Base-by-base conservation (phyloP, 805 yeast genomes). In the Pichia gijzeniarum region DNA sequence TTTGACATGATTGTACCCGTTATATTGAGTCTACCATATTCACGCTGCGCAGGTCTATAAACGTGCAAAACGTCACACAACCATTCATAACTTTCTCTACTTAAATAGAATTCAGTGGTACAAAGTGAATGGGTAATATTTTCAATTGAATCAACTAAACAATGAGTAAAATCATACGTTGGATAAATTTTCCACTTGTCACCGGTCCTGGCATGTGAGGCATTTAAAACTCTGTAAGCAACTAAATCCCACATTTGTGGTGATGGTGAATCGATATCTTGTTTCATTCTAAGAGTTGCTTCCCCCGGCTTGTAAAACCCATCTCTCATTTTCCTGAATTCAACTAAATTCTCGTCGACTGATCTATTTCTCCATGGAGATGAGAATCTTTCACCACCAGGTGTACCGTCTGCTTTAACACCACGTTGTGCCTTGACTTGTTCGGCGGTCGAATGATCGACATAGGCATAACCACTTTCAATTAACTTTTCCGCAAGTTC, bases 241-340 rank as follows among this genome's bases (percentile, higher is more conserved):
- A 93, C 93, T 53, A 93, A 75, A 68, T 93, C 99, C 99, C 99
- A 93, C 99, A 93, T 93, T 70, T 93, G 99, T 16, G 99, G 99
- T 52, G 87, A 85, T 52, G 96, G 95, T 16, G 93, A 85, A 8
- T 66, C 62, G 52, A 93, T 70, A 60, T 93, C 96, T 73, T 88
- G 96, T 64, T 91, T 91, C 98, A 93, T 93, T 70, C 99, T 83
- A 62, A 93, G 74, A 10, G 89, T 88, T 27, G 96, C 98, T 65
- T 87, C 86, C 53, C 98, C 98, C 35, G 89, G 89, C 54, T 77
- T 73, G 68, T 84, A 93, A 52, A 73, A 71, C 36, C 99, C 99
- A 59, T 88, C 88, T 60, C 83, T 79, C 99, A 93, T 93, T 48
- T 76, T 81, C 63, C 96, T 77, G 67, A 93, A 93, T 63, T 87